Conservation (phyloP, 805 yeast genomes). For the Pichia scutulata region DNA sequence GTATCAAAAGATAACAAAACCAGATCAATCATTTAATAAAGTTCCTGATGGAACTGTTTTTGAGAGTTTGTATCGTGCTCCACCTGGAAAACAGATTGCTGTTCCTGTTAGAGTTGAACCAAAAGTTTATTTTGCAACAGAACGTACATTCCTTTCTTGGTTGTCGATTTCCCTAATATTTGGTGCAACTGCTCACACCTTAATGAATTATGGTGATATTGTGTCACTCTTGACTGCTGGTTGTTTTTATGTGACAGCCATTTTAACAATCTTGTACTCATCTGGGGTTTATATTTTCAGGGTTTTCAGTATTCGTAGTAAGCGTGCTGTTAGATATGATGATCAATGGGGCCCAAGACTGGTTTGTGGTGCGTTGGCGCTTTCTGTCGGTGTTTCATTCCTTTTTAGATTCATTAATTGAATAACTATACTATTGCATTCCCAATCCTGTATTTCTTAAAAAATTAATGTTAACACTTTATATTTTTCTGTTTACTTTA, state of each 20-base stretch:
- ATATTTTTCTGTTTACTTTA: background rate
- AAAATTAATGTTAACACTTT: too few relatives aligned
- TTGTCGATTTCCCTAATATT: constrained; percentile 80
- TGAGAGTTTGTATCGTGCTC: constrained; percentile 54
- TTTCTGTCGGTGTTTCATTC: constrained; percentile 59
- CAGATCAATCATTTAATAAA: constrained; percentile 45
- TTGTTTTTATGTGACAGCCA: constrained; percentile 78
- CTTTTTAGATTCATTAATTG: constrained; percentile 39
- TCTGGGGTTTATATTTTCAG: constrained; percentile 72
- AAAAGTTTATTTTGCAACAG: constrained; percentile 97
- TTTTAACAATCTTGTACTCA: constrained; percentile 66
- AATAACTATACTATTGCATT: too few relatives aligned
- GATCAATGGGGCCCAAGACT: constrained; percentile 83
- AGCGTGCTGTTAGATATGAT: constrained; percentile 77
- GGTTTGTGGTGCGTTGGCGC: constrained; percentile 66
- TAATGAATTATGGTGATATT: constrained; percentile 75
- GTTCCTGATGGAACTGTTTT: constrained; percentile 58
- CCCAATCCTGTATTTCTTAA: too few relatives aligned
- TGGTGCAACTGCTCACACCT: constrained; percentile 82
- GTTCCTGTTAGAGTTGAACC: constrained; percentile 97
- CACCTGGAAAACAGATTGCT: constrained; percentile 81
- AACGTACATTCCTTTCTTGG: constrained; percentile 92
- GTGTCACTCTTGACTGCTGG: constrained; percentile 74
- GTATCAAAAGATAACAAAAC: constrained; percentile 16
- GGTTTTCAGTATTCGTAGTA: constrained; percentile 72